Percentiles rank a stretch among this genome's conserved stretches.
Evolutionary conservation across 2,329 filamentous ascomycete species (phyloP).

Genomic region (Trichoderma koningiopsis): DNA sequence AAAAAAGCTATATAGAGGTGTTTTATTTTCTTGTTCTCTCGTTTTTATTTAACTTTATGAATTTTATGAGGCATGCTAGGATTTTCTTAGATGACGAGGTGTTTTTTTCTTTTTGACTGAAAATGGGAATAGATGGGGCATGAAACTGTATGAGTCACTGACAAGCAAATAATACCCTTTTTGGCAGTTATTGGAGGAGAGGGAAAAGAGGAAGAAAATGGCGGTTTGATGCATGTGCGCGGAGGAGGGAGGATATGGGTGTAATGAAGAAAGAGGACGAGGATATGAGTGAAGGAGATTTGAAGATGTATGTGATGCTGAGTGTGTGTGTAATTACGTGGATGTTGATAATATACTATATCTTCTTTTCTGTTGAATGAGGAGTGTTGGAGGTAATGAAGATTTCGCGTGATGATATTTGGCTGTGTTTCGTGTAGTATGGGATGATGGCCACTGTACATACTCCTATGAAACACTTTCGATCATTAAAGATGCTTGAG

Average conservation of each 20-base stretch:
- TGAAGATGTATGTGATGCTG: neutral
- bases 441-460: neutral
- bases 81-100: neutral
- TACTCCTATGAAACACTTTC: neutral
- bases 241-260: neutral
- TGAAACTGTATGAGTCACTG: constrained; percentile 1
- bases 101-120: neutral
- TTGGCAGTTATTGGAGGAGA: constrained; percentile 4
- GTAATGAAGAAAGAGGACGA: too few species aligned
- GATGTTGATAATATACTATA: neutral
- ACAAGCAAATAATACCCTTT: constrained; percentile 21
- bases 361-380: neutral
- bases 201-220: neutral
- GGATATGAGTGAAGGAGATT: neutral
- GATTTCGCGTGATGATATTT: neutral
- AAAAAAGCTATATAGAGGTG: constrained; percentile 4
- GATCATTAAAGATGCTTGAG: neutral
- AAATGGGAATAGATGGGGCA: constrained; percentile 17
- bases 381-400: too few species aligned
- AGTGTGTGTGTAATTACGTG: neutral
- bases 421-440: neutral
- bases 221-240: neutral
- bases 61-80: constrained; percentile 3
- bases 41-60: neutral
- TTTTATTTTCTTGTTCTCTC: neutral